Evolutionary conservation across 495 filamentous ascomycete genomes (phyloP).

Genomic region (Mytilinidion resinicola): DNA sequence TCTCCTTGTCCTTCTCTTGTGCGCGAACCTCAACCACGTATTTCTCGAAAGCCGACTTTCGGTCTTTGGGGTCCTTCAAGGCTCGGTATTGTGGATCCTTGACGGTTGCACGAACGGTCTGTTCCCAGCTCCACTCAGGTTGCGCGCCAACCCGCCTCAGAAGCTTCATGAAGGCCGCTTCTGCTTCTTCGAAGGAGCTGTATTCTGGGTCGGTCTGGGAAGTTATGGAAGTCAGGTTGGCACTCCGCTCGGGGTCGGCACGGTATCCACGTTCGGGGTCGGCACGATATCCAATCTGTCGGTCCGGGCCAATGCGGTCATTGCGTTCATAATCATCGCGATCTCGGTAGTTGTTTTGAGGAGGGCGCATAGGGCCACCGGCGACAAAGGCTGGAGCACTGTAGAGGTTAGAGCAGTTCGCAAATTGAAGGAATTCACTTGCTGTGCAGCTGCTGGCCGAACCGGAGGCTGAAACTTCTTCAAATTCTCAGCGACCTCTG

Average conservation of each 20-base stretch:
- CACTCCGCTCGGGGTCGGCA: constrained; percentile 1
- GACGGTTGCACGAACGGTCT: constrained; percentile 80
- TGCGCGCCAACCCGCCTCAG: constrained; percentile 78
- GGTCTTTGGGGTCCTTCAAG: constrained; percentile 87
- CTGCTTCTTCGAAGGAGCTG: constrained; percentile 79
- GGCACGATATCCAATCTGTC: constrained; percentile 54
- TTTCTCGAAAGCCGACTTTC: constrained; percentile 91
- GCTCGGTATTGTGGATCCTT: constrained; percentile 92
- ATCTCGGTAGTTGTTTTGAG: constrained; percentile 43
- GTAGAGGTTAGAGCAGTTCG: neutral
- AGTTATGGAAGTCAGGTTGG: constrained; percentile 46
- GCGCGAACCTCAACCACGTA: constrained; percentile 83
- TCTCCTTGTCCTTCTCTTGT: constrained; percentile 91
- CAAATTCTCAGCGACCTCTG: constrained; percentile 67
- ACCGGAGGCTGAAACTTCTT: constrained; percentile 43
- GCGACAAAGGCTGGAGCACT: constrained; percentile 64
- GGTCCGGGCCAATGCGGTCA: constrained; percentile 56
- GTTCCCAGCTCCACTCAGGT: constrained; percentile 88
- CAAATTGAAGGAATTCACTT: constrained; percentile 35
- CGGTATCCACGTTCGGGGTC: neutral
- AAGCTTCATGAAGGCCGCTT: constrained; percentile 88
- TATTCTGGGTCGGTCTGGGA: constrained; percentile 73
- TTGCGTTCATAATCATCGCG: constrained; percentile 44
- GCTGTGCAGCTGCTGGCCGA: constrained; percentile 52
- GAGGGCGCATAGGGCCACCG: constrained; percentile 53